Evolutionary conservation across 1,139 yeast genomes (phyloP), one percentile per base, ranked within the genome.

Genomic region (Yamadazyma triangularis): DNA sequence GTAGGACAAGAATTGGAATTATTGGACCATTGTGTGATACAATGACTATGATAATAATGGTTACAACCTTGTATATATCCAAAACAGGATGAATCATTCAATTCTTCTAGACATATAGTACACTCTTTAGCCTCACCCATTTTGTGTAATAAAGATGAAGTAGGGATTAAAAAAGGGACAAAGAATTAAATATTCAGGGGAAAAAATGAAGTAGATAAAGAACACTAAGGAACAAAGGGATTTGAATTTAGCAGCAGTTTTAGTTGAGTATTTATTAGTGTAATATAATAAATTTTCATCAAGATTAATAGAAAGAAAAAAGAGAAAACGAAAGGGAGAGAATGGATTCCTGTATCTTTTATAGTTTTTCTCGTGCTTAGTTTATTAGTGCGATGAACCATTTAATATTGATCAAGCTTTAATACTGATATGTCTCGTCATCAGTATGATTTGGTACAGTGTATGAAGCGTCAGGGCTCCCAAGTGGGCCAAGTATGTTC

Each of bases 391-490:
- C 20, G 20, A 18, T 18, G 20, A 18, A 18, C 20, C 20, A 18
- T 7, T 18, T n/a, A n/a, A 24, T 24, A 14, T n/a, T 15, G 20
- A 25, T 25, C 14, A 10, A 5, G 15, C 11, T 24, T 24, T 12
- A 24, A 9, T 24, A n/a, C n/a, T n/a, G 13, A 13, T 9, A 88
- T 88, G 96, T 86, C 96, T 4, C 79, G 94, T 36, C 96, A 88
- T 55, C 95, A 88, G 53, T 79, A 82, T 38, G 97, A 89, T 53
- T 69, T 89, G 22, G 75, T 85, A 4, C 80, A 83, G 63, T 89
- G 97, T 53, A 66, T 85, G 72, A 85, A 83, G 50, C 94, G 79
- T 47, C 88, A 96, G 2, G 96, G 97, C 1, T 71, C 77, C 1
- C 57, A 63, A 20, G 55, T 75, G 5, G 96, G 95, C 0, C 60